These are phyloP conservation scores for Xylariaceae sp. DNA, from an alignment of 2,329 filamentous ascomycete genomes.

Conservation along the genomic window DNA sequence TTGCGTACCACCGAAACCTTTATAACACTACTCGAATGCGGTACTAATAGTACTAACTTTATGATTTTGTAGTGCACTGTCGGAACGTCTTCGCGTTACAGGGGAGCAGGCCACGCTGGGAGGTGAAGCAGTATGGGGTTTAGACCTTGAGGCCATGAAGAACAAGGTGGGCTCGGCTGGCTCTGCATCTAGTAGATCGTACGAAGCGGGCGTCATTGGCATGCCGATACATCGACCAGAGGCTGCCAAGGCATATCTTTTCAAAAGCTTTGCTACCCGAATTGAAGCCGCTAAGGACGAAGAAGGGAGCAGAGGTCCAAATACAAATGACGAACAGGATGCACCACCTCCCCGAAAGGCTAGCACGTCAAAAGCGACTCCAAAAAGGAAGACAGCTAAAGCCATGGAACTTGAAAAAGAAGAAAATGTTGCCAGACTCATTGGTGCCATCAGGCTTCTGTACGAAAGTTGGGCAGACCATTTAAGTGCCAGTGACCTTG, in stretches of 20 bases:
- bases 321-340: neutral
- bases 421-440: constrained; percentile 70
- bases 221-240: constrained; percentile 80
- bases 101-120: constrained; percentile 50
- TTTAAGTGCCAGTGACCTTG: constrained; percentile 70
- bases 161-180: constrained; percentile 44
- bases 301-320: constrained; percentile 12
- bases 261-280: constrained; percentile 64
- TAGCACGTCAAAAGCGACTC: constrained; percentile 29
- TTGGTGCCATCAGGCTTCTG: constrained; percentile 74
- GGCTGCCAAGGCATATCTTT: constrained; percentile 65
- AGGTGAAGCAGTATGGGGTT: constrained; percentile 66
- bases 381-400: constrained; percentile 61
- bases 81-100: constrained; percentile 54
- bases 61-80: constrained; percentile 50
- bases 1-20: no score
- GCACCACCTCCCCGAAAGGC: constrained; percentile 22
- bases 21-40: no score
- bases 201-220: constrained; percentile 50
- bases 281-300: constrained; percentile 29
- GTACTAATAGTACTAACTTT: neutral
- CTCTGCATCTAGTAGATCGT: constrained; percentile 37
- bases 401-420: constrained; percentile 67
- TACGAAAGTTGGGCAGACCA: constrained; percentile 76
- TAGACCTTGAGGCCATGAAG: constrained; percentile 61